Evolutionary conservation across 2,329 filamentous ascomycete genomes (phyloP).

Genomic region (Nemania abortiva): DNA sequence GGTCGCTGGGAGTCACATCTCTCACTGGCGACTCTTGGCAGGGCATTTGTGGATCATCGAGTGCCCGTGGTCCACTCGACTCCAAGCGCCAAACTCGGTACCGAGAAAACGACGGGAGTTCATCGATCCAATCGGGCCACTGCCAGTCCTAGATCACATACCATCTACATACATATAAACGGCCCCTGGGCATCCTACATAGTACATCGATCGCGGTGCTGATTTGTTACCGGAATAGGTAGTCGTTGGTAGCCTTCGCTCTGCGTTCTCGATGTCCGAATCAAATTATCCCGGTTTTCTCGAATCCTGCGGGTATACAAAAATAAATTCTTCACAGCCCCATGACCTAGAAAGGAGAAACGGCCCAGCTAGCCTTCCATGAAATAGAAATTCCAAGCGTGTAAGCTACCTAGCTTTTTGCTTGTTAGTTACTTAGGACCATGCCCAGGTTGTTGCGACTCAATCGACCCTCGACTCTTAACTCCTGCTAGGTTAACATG

Average conservation of each 20-base stretch:
- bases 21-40: conserved; percentile 22
- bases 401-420: background rate
- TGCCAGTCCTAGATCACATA: conserved; percentile 27
- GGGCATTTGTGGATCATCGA: conserved; percentile 22
- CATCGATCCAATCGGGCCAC: conserved; percentile 35
- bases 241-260: conserved; percentile 13
- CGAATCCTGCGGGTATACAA: background rate
- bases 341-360: background rate
- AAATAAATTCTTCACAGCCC: background rate
- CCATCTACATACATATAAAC: no score
- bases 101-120: conserved; percentile 10
- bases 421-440: no score
- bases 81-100: conserved; percentile 33
- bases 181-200: no score
- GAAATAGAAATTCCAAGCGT: background rate
- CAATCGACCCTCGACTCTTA: background rate
- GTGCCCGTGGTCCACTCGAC: background rate
- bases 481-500: background rate
- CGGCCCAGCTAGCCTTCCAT: background rate
- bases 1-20: conserved; percentile 22
- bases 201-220: background rate
- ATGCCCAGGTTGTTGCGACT: background rate
- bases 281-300: background rate
- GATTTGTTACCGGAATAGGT: conserved; percentile 14
- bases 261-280: conserved; percentile 21